Evolutionary conservation across 75 land plant species (phyloP).

Genomic region (Picea sitchensis): DNA sequence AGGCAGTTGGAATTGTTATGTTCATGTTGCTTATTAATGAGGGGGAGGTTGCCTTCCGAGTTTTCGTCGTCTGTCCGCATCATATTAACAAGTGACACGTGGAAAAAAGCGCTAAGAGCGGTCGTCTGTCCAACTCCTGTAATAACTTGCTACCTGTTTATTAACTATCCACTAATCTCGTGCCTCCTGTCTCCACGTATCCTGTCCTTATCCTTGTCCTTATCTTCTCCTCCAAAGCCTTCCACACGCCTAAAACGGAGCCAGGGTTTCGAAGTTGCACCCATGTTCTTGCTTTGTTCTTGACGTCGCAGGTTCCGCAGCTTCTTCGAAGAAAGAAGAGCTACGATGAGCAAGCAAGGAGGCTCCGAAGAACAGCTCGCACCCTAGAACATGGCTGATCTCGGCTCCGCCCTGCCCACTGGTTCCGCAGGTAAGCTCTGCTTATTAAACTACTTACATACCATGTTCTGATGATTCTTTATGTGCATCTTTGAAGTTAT

Average conservation of each 20-base stretch:
- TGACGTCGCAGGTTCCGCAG: not conserved
- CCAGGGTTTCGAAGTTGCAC: not conserved
- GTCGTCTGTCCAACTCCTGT: too few relatives aligned
- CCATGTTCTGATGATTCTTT: not conserved
- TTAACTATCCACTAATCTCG: too few relatives aligned
- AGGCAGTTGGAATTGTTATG: too few relatives aligned
- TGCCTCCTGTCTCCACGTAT: too few relatives aligned
- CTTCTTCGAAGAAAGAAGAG: not conserved
- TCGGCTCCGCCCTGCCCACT: slow-evolving; percentile 33
- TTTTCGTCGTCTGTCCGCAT: too few relatives aligned
- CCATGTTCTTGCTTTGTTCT: not conserved
- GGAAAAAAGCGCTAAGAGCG: too few relatives aligned
- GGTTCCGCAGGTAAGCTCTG: slow-evolving; percentile 17
- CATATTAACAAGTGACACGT: too few relatives aligned
- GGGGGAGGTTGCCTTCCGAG: too few relatives aligned
- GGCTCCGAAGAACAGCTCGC: slow-evolving; percentile 20
- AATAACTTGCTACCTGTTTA: too few relatives aligned
- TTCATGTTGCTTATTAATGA: too few relatives aligned
- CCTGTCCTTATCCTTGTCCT: too few relatives aligned
- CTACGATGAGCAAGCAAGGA: slow-evolving; percentile 14
- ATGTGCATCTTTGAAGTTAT: not conserved
- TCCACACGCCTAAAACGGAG: not conserved
- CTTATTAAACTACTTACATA: not conserved
- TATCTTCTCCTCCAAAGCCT: too few relatives aligned
- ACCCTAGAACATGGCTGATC: slow-evolving; percentile 45